Conservation (phyloP, 768 basidiomycete genomes). For the Rhodotorula diobovata region DNA sequence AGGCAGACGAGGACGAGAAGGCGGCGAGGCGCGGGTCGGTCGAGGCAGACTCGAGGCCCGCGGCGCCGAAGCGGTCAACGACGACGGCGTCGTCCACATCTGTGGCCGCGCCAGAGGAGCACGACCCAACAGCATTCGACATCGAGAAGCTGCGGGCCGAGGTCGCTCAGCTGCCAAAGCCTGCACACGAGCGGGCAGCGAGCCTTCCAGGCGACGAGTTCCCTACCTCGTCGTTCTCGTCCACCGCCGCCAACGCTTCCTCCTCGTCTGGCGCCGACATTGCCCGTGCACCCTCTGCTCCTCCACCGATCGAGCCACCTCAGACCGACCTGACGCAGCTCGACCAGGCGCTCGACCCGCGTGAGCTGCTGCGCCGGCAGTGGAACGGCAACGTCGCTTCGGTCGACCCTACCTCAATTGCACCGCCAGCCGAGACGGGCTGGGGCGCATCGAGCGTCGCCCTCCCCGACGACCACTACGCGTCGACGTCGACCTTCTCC, state of each 20-base stretch:
- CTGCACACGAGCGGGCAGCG: conserved; percentile 6
- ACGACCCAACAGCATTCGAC: conserved; percentile 29
- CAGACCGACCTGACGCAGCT: conserved; percentile 32
- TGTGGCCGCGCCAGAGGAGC: no score
- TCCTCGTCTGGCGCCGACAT: not conserved
- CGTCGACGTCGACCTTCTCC: conserved; percentile 2
- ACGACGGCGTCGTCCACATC: not conserved
- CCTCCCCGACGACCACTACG: conserved; percentile 26
- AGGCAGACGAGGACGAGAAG: conserved; percentile 3
- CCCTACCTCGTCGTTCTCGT: not conserved
- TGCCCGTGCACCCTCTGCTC: conserved; percentile 14
- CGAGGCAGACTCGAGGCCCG: not conserved
- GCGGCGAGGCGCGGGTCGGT: not conserved
- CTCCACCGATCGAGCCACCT: not conserved
- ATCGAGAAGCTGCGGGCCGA: conserved; percentile 37
- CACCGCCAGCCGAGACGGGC: not conserved
- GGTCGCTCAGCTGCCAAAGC: conserved; percentile 33
- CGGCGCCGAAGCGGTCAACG: no score
- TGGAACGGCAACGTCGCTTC: conserved; percentile 23
- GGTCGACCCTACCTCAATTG: not conserved
- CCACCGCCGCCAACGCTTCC: not conserved
- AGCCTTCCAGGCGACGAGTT: conserved; percentile 10
- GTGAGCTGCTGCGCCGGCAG: conserved; percentile 31
- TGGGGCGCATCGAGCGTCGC: conserved; percentile 13
- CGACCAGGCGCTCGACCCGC: conserved; percentile 33